These are phyloP conservation scores for Citrus glauca DNA, from an alignment of 345 rosid species.

Conservation along the genomic window DNA sequence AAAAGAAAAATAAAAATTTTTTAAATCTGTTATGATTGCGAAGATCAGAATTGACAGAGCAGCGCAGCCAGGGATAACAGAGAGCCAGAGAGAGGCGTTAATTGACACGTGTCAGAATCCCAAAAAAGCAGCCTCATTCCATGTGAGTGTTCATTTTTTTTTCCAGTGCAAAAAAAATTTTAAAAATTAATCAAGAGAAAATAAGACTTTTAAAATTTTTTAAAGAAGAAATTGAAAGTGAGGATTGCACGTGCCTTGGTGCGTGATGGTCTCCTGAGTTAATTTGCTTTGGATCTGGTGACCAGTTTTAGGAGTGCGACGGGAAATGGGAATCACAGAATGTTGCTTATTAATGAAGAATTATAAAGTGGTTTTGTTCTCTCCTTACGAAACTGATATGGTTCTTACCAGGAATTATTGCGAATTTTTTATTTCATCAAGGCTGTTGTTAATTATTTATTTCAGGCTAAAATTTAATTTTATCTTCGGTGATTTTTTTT, in stretches of 20 bases:
- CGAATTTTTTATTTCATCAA: neutral
- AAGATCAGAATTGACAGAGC: neutral
- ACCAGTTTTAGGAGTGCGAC: neutral
- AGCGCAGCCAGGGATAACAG: neutral
- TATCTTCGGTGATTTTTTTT: too few relatives aligned
- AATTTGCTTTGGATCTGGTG: slow-evolving; percentile 31
- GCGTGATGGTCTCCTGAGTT: neutral
- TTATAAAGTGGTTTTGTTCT: neutral
- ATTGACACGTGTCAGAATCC: neutral
- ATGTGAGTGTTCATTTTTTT: neutral
- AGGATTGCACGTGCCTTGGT: slow-evolving; percentile 21
- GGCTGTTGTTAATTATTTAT: neutral
- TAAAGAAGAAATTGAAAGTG: neutral
- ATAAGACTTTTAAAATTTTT: too few relatives aligned
- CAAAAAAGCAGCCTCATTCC: neutral
- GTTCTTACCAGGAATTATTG: neutral
- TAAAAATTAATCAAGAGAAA: neutral
- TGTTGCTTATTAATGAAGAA: slow-evolving; percentile 20
- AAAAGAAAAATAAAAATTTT: too few relatives aligned
- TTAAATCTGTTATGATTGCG: neutral
- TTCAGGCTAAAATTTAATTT: too few relatives aligned
- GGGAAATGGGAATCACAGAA: slow-evolving; percentile 17
- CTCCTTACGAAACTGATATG: slow-evolving; percentile 13
- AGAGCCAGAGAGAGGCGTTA: neutral
- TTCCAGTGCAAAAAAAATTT: neutral